Conservation (phyloP, 257 asterid genomes). For the Petunia secreta region DNA sequence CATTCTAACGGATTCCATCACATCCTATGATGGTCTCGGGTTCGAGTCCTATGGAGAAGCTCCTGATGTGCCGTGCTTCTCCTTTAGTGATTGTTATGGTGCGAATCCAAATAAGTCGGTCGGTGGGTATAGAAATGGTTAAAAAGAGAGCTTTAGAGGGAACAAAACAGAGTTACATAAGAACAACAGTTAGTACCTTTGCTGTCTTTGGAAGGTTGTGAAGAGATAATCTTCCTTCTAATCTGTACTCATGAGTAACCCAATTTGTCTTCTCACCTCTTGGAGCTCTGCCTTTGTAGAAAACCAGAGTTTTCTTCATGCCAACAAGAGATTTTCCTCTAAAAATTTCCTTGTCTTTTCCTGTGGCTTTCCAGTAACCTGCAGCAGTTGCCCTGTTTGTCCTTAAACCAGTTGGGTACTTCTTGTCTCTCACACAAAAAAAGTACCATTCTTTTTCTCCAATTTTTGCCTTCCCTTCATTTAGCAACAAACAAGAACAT, state of each 20-base stretch:
- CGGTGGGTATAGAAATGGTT: too few species aligned
- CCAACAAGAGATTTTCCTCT: constrained; percentile 60
- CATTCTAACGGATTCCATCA: too few species aligned
- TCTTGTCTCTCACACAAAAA: constrained; percentile 74
- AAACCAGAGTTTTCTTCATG: constrained; percentile 80
- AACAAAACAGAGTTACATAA: background rate
- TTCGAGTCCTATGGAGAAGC: too few species aligned
- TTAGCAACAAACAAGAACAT: background rate
- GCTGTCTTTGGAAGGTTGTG: constrained; percentile 43
- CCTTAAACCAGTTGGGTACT: constrained; percentile 77
- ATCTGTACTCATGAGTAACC: constrained; percentile 77
- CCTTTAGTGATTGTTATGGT: too few species aligned
- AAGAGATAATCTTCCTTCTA: constrained; percentile 59
- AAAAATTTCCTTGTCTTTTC: constrained; percentile 72
- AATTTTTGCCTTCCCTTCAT: constrained; percentile 65
- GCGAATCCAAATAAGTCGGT: too few species aligned
- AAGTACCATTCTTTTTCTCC: constrained; percentile 90
- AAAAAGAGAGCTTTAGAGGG: background rate
- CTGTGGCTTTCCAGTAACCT: constrained; percentile 91
- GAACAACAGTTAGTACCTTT: constrained; percentile 42
- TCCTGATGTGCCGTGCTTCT: too few species aligned
- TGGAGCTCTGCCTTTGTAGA: constrained; percentile 83
- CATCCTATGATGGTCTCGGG: too few species aligned
- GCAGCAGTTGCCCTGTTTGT: constrained; percentile 78
- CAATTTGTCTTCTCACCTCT: constrained; percentile 72